Base-by-base conservation (phyloP, 805 yeast genomes). In the Monosporozyma aerobia region DNA sequence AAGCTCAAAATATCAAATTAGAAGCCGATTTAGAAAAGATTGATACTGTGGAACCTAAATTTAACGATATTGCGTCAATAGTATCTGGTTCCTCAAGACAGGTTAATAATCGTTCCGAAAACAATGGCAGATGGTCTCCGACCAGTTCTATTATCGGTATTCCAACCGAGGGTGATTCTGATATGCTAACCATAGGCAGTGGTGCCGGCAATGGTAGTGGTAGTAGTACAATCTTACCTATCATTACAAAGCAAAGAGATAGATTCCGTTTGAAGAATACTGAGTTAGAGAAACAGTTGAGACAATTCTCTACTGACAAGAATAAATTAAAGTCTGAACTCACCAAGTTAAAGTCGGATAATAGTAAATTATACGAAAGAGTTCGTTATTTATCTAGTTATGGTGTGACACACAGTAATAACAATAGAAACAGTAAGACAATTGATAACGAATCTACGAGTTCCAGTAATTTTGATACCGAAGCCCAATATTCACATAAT, bases 231-330 rank as follows among this genome's bases (percentile, higher is more conserved):
- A 80, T 90, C 30, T 69, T 92, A 49, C 95, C 95, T 1, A 89
- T 92, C 51, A 81, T 94, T 30, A 90, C 97, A 13, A 90, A 92
- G 63, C 99, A 92, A 71, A 81, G 99, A 66, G 99, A 92, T 68
- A 75, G 99, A 56, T 90, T 90, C 74, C 82, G 95, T 61, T 77
- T 80, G n/a, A 77, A 89, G 51, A 88, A 85, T 62, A 79, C 78
- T 53, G 96, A 88, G 64, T 75, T 94, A 51, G 98, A 92, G 66
- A 85, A 85, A 52, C 95, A 89, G 60, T 62, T 83, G 40, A 82
- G 86, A 65, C 79, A 78, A 57, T 81, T 78, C 56, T 74, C 74
- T 50, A 65, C 70, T 22, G 73, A 75, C 41, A 74, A 84, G 29
- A 75, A 73, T 40, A 87, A 84, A 53, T 72, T 88, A 57, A 81